Evolutionary conservation across 2,329 filamentous ascomycete species (phyloP).

Genomic region (Tolypocladium sp.): DNA sequence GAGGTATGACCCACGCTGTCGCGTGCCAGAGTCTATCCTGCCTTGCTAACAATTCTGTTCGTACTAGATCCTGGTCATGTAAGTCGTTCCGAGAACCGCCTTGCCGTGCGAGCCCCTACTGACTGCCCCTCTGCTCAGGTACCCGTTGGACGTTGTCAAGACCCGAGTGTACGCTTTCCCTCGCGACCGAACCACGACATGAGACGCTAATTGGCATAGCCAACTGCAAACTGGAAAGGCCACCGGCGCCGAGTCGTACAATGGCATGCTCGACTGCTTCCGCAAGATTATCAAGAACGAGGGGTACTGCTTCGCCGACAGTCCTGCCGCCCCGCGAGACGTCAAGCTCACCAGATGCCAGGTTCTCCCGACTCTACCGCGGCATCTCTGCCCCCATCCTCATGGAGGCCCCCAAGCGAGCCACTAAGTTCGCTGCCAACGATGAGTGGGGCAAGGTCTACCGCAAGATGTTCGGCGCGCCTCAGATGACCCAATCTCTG

Average conservation of each 20-base stretch:
- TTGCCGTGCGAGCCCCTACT: slow-evolving; percentile 4
- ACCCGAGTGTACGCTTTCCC: slow-evolving; percentile 71
- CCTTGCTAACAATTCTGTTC: neutral
- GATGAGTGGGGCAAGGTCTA: slow-evolving; percentile 97
- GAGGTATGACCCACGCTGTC: slow-evolving; percentile 50
- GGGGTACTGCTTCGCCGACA: slow-evolving; percentile 49
- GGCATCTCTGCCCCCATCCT: slow-evolving; percentile 93
- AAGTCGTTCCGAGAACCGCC: slow-evolving; percentile 18
- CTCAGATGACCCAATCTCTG: slow-evolving; percentile 84
- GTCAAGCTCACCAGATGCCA: slow-evolving; percentile 26
- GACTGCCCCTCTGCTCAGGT: slow-evolving; percentile 49
- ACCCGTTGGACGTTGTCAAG: slow-evolving; percentile 97
- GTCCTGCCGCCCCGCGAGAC: neutral
- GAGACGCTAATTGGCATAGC: slow-evolving; percentile 35
- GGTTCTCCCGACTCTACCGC: slow-evolving; percentile 84
- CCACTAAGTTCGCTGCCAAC: slow-evolving; percentile 98
- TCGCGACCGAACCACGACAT: neutral
- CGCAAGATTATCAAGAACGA: slow-evolving; percentile 93
- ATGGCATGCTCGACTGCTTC: slow-evolving; percentile 97
- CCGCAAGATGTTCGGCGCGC: slow-evolving; percentile 71
- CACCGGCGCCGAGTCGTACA: slow-evolving; percentile 76
- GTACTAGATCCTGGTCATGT: slow-evolving; percentile 78
- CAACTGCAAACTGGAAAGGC: slow-evolving; percentile 75
- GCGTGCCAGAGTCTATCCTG: neutral
- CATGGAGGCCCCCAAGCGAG: slow-evolving; percentile 91